These are phyloP conservation scores for Aspergillus aculeatinus DNA, from an alignment of 2,329 filamentous ascomycete genomes.

Conservation along the genomic window DNA sequence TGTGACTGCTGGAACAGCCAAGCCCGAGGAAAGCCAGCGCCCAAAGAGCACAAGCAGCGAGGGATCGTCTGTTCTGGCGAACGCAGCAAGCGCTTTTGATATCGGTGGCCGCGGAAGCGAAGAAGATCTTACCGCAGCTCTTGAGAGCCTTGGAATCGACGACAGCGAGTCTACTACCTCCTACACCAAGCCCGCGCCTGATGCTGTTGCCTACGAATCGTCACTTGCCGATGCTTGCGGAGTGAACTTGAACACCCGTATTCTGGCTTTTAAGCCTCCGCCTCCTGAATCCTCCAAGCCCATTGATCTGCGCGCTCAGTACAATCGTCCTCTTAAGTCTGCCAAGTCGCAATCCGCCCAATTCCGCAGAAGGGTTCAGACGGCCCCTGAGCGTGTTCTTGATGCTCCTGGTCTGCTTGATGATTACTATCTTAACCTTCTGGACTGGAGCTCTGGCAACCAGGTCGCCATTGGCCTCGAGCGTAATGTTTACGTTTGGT, in stretches of 20 bases:
- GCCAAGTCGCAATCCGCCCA: conserved; percentile 73
- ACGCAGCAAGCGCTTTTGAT: conserved; percentile 67
- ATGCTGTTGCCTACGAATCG: conserved; percentile 87
- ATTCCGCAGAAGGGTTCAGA: conserved; percentile 87
- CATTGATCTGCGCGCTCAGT: conserved; percentile 94
- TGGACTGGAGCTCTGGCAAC: conserved; percentile 97
- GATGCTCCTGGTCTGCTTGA: conserved; percentile 95
- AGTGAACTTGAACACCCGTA: conserved; percentile 88
- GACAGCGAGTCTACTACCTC: conserved; percentile 65
- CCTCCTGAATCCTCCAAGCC: conserved; percentile 98
- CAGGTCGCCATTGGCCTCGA: conserved; percentile 97
- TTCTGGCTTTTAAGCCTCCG: conserved; percentile 96
- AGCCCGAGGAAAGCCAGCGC: conserved; percentile 76
- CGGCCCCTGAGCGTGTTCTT: conserved; percentile 90
- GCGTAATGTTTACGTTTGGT: conserved; percentile 98
- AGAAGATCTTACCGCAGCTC: conserved; percentile 74
- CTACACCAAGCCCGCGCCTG: conserved; percentile 78
- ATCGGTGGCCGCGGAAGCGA: conserved; percentile 60
- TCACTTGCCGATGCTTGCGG: conserved; percentile 88
- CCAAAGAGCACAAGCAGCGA: conserved; percentile 70
- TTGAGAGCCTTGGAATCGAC: conserved; percentile 77
- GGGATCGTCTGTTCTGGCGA: conserved; percentile 72
- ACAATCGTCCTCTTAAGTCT: conserved; percentile 91
- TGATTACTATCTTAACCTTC: conserved; percentile 97
- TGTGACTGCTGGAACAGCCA: conserved; percentile 74